Percentiles rank a stretch among this genome's conserved stretches.
Evolutionary conservation across 116 monocot genomes (phyloP).

Genomic region (Posidonia oceanica): DNA sequence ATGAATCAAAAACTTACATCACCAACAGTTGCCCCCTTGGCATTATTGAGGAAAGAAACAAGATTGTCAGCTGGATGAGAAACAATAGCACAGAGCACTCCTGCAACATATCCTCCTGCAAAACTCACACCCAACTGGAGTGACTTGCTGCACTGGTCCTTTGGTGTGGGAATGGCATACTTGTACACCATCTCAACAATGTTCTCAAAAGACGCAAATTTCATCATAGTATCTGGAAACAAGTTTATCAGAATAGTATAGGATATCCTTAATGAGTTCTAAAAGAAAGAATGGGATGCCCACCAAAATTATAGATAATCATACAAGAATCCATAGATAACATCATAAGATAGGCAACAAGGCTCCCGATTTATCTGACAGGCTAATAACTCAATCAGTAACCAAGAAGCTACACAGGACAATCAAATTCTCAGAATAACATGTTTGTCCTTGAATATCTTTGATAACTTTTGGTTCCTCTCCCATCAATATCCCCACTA

Average conservation of each 20-base stretch:
- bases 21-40: conserved; percentile 66
- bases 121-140: conserved; percentile 61
- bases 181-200: conserved; percentile 66
- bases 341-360: background rate
- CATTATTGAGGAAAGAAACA: conserved; percentile 85
- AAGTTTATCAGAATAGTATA: conserved; percentile 1
- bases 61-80: conserved; percentile 89
- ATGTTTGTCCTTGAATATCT: too few relatives aligned
- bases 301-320: too few relatives aligned
- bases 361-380: background rate
- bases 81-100: conserved; percentile 66
- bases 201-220: conserved; percentile 75
- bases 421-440: background rate
- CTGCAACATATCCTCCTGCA: conserved; percentile 69
- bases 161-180: conserved; percentile 51
- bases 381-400: background rate
- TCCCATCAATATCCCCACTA: too few relatives aligned
- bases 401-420: background rate
- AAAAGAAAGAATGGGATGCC: too few relatives aligned
- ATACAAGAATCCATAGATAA: too few relatives aligned
- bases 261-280: background rate
- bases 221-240: conserved; percentile 79
- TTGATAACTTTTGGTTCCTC: too few relatives aligned
- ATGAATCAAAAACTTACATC: conserved; percentile 31
- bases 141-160: conserved; percentile 59